Conservation (phyloP, 768 basidiomycete genomes). For the Crucibulum laeve region DNA sequence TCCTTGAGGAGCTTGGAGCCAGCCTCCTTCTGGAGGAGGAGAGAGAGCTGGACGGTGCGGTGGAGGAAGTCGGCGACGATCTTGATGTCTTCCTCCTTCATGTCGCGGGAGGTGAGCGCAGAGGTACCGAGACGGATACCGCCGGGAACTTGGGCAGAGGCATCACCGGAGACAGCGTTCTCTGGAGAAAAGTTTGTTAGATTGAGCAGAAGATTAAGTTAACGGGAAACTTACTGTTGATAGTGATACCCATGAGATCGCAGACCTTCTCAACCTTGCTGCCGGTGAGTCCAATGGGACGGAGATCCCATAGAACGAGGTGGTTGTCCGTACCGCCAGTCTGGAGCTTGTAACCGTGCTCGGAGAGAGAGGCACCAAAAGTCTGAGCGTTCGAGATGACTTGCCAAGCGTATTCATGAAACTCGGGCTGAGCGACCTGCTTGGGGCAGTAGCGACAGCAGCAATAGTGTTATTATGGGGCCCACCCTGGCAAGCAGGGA, state of each 20-base stretch:
- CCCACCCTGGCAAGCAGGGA: constrained; percentile 99
- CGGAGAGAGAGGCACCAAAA: constrained; percentile 66
- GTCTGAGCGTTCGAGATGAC: constrained; percentile 86
- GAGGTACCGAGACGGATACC: constrained; percentile 96
- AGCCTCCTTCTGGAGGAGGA: constrained; percentile 90
- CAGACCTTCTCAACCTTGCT: constrained; percentile 99
- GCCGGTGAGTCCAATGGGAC: constrained; percentile 94
- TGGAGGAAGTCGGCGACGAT: constrained; percentile 88
- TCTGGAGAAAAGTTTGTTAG: constrained; percentile 37
- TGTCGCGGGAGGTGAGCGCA: constrained; percentile 91
- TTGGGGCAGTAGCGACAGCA: constrained; percentile 89
- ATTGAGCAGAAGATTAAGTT: not conserved
- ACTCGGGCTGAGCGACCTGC: constrained; percentile 87
- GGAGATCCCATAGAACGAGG: constrained; percentile 95
- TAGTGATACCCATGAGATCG: constrained; percentile 93
- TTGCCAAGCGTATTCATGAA: constrained; percentile 90
- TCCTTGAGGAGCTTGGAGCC: constrained; percentile 94
- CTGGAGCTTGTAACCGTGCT: constrained; percentile 92
- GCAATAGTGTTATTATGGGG: constrained; percentile 99
- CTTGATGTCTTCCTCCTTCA: constrained; percentile 85
- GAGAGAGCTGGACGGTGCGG: constrained; percentile 88
- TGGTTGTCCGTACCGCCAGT: constrained; percentile 97
- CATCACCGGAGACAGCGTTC: constrained; percentile 96
- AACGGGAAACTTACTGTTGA: constrained; percentile 69
- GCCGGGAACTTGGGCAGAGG: constrained; percentile 92